Base-by-base conservation (phyloP, 768 basidiomycete species). In the Phaeotremella skinneri region DNA sequence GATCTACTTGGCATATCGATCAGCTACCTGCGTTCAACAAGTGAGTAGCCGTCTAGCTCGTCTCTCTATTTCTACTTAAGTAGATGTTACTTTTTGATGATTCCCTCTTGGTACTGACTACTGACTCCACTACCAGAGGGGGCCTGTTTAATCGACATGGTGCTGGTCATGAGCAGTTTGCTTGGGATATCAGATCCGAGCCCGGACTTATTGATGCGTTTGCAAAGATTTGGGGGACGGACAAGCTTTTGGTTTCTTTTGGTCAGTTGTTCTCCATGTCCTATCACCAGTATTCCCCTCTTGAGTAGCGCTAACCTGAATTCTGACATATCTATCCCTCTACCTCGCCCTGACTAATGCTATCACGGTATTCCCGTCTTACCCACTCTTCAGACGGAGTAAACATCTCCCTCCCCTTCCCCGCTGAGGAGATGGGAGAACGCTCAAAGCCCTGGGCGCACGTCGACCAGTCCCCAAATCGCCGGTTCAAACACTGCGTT, bases 211-310 rank as follows among this genome's bases (percentile, higher is more conserved):
- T 75, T 55, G 65, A 75, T n/a, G 51, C 59, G 5, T 75, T 76
- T 55, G 64, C 69, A 32, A 70, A 74, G 49, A 69, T 77, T 54
- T 77, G 76, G 76, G 69, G 66, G 20, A 76, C 71, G 5, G 68
- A 69, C 29, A 63, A 73, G 51, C 58, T 71, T 5, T 55, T 72
- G 21, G 70, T 70, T 27, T 74, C 73, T 14, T 65, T 71, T 45
- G 71, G 67, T 68, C 43, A 41, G 68, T 68, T 31, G 6, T 30
- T 29, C 29, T 13, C 1, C n/a, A 23, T 27, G 21, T 16, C 25
- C 17, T n/a, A 4, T 55, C 52, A 39, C n/a, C n/a, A n/a, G n/a
- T n/a, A n/a, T n/a, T n/a, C n/a, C n/a, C n/a, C n/a, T n/a, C n/a
- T n/a, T n/a, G n/a, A n/a, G n/a, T n/a, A n/a, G n/a, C n/a, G n/a